Conservation (phyloP, 306 rosid species). For the Trichosanthes truncata region DNA sequence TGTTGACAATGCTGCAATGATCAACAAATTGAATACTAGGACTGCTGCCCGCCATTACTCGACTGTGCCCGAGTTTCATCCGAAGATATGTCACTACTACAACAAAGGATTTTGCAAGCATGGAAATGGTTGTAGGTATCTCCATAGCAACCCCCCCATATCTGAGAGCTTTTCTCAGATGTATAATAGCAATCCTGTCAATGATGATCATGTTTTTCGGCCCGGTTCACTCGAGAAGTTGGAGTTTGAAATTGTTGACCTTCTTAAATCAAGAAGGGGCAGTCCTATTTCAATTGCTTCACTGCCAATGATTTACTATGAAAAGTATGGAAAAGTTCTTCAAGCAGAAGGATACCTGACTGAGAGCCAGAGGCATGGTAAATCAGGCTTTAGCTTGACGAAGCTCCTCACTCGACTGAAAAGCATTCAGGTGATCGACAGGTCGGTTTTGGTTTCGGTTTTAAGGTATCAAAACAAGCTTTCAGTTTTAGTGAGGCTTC, state of each 20-base stretch:
- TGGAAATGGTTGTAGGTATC: conserved; percentile 60
- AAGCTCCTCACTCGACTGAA: conserved; percentile 61
- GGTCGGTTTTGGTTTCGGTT: conserved; percentile 23
- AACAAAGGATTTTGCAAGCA: conserved; percentile 75
- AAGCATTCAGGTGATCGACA: conserved; percentile 58
- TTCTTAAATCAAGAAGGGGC: conserved; percentile 52
- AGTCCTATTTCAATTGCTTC: conserved; percentile 78
- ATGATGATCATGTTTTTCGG: conserved; percentile 38
- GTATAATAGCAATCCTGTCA: conserved; percentile 22
- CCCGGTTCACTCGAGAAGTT: conserved; percentile 51
- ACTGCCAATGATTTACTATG: conserved; percentile 69
- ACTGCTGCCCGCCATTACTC: conserved; percentile 28
- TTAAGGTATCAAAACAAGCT: neutral
- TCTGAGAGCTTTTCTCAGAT: conserved; percentile 36
- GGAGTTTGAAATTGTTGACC: conserved; percentile 62
- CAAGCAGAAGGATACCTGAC: conserved; percentile 84
- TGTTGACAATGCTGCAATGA: conserved; percentile 18
- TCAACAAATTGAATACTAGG: conserved; percentile 16
- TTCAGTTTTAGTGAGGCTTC: neutral
- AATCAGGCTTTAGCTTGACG: conserved; percentile 78
- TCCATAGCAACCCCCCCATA: conserved; percentile 32
- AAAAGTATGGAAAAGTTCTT: conserved; percentile 54
- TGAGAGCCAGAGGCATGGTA: conserved; percentile 88
- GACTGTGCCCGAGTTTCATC: conserved; percentile 28
- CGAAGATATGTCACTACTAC: conserved; percentile 61